phyloP scores from a whole-genome alignment of 164 flowering plant species.

The Euptelea pleiosperma region DNA sequence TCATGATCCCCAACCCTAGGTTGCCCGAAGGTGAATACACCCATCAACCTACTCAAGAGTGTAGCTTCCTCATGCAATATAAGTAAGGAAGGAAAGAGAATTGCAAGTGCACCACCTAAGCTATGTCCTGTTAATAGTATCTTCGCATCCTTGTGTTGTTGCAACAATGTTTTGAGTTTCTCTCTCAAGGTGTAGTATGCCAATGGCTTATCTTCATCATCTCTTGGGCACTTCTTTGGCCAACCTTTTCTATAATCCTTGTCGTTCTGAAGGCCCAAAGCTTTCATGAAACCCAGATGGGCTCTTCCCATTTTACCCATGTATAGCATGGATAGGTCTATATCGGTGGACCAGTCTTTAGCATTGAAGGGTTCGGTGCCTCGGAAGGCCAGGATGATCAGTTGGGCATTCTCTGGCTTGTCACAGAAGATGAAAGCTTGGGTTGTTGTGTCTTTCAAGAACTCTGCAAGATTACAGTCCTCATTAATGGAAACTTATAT shows the following conservation, averaged over 20 bases:
- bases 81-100: slow-evolving; percentile 38
- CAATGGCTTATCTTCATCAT: background rate
- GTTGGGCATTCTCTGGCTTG: slow-evolving; percentile 25
- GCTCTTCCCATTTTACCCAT: slow-evolving; percentile 44
- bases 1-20: slow-evolving; percentile 49
- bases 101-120: slow-evolving; percentile 57
- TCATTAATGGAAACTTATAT: too few species aligned
- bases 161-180: slow-evolving; percentile 22
- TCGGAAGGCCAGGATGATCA: slow-evolving; percentile 50
- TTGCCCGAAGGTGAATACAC: slow-evolving; percentile 53
- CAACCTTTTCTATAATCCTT: slow-evolving; percentile 26
- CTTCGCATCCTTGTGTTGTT: slow-evolving; percentile 23
- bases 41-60: slow-evolving; percentile 38
- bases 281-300: slow-evolving; percentile 67
- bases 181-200: slow-evolving; percentile 54
- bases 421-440: slow-evolving; percentile 50
- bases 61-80: slow-evolving; percentile 31
- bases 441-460: slow-evolving; percentile 37
- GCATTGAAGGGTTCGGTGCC: slow-evolving; percentile 65
- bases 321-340: slow-evolving; percentile 55
- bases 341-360: slow-evolving; percentile 52
- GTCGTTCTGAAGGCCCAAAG: slow-evolving; percentile 46
- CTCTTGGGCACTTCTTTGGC: slow-evolving; percentile 28
- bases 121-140: slow-evolving; percentile 49
- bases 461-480: slow-evolving; percentile 35